Base-by-base conservation (phyloP, 2,329 filamentous ascomycete genomes). In the Xylariaceae sp. region DNA sequence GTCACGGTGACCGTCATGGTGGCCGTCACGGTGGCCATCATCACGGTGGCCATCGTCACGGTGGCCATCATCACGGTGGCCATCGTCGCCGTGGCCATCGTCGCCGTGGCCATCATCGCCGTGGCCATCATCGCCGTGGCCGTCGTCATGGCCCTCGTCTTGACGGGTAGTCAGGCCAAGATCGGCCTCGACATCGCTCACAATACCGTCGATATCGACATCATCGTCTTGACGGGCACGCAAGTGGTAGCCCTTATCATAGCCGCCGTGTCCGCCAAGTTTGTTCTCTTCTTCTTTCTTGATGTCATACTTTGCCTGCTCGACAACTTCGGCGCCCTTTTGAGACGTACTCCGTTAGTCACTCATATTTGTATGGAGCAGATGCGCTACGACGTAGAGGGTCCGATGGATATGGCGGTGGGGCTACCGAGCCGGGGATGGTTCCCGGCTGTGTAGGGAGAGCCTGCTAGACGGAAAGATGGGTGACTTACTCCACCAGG, bases 401-500 rank as follows among this genome's bases (percentile, higher is more conserved):
- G 10, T 10, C 9, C 3, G 13, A 34, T 3, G 3, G 13, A 10
- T 4, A 2, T 10, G 30, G 8, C 12, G 12, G 9, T 3, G 13
- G 30, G 30, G 30, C 9, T 10, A 34, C 10, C 10, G 9, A 26
- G 26, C 8, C 5, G 26, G 5, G 26, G 26, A 26, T 8, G 26
- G 26, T 26, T 26, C 26, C 8, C 26, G 26, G 26, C 26, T 8
- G 26, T 4, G 26, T 8, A 26, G 26, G 26, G 26, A 26, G 26
- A 26, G 26, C 26, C 26, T 8, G 26, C 8, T 4, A 26, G 26
- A 26, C 26, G 8, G n/a, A 26, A 2, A 16, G 5, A n/a, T 16
- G 18, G 12, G 13, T 19, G 47, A 56, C 54, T 55, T 21, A 59
- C 57, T 13, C 49, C 32, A 45, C 7, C 16, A 7, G 50, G 50